Conservation (phyloP, 768 basidiomycete genomes). For the Glaciozyma martinii region DNA sequence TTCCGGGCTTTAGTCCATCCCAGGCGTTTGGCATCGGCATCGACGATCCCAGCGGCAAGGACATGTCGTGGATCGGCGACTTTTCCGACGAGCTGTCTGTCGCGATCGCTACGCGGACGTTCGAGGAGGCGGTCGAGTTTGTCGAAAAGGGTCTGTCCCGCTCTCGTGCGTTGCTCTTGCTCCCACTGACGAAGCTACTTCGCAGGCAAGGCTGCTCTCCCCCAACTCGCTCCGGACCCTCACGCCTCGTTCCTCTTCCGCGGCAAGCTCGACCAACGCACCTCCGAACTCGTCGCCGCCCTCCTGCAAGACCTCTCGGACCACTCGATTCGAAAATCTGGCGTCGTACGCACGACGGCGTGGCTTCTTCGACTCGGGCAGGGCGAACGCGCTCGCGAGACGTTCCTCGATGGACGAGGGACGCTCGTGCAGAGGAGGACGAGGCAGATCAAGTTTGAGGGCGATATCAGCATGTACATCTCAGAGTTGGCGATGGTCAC, state of each 20-base stretch:
- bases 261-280: constrained; percentile 31
- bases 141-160: constrained; percentile 62
- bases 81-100: constrained; percentile 88
- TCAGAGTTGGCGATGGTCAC: constrained; percentile 78
- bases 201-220: constrained; percentile 47
- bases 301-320: constrained; percentile 48
- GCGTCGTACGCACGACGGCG: constrained; percentile 60
- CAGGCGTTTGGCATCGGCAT: constrained; percentile 38
- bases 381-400: constrained; percentile 64
- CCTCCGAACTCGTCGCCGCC: constrained; percentile 29
- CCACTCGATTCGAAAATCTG: constrained; percentile 66
- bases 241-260: constrained; percentile 28
- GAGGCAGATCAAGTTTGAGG: constrained; percentile 82
- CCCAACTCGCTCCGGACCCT: constrained; percentile 27
- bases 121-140: constrained; percentile 74
- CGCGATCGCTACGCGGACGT: constrained; percentile 76
- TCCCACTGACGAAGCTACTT: background rate
- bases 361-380: constrained; percentile 67
- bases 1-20: constrained; percentile 21
- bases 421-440: constrained; percentile 65
- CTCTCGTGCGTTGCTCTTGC: background rate
- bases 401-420: constrained; percentile 70
- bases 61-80: constrained; percentile 77
- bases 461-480: constrained; percentile 74
- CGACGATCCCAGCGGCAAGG: constrained; percentile 68